Evolutionary conservation across 1,139 yeast species (phyloP), one percentile per base, ranked within the genome.

Genomic region (Geotrichum macrosporum): DNA sequence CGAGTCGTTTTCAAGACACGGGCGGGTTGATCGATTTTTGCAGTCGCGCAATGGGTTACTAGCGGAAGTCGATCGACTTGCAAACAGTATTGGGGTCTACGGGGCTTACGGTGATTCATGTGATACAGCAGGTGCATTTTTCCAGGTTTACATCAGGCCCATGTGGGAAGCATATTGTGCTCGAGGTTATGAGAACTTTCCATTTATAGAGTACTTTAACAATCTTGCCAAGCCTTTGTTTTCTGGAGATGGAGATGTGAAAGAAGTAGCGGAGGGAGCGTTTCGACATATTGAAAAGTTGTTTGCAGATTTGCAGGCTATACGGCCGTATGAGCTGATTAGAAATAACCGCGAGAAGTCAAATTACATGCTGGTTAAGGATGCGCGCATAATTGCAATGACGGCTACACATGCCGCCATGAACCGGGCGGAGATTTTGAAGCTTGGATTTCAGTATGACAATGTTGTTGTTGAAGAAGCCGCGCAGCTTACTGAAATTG

Each of bases 91-190:
- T 36, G 67, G 62, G 0, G 55, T 70, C n/a, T 65, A 62, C 1
- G 76, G 75, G 1, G 73, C 69, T 0, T 70, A 68, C 55, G 75
- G 71, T 2, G 69, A 70, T 34, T 67, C 71, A 10, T 63, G 72
- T 24, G 70, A 67, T 13, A 66, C 75, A n/a, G 77, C 78, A 0
- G 52, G 55, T 16, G 57, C 59, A 35, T 69, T 76, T 42, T 71
- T 58, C 54, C 50, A 58, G 10, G 53, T 55, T 1, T 64, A 68
- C 37, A 56, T 76, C 3, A 44, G 53, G 15, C 62, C 66, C 1
- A 46, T 50, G 15, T 71, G 77, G 75, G 41, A 49, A 2, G 33
- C 50, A 2, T 69, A 58, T 50, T 49, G 63, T 35, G 24, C 22
- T 24, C 27, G 27, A 6, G 40, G 37, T 24, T 31, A 33, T n/a